Evolutionary conservation across 495 filamentous ascomycete genomes (phyloP).

Genomic region (Symbiotaphrina buchneri): DNA sequence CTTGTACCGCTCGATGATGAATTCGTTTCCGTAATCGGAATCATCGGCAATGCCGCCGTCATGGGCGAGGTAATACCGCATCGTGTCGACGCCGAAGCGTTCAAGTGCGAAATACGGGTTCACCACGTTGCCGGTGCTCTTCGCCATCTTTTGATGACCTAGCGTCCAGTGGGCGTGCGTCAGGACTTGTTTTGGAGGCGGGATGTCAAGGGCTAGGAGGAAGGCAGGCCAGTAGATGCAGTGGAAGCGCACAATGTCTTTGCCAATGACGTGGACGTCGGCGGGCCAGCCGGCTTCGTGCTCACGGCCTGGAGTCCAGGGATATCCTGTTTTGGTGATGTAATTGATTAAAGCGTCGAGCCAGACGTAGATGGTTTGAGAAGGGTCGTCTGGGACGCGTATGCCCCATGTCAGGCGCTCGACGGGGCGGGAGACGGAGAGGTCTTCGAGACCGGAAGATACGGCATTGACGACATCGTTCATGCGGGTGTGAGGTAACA

Average conservation of each 20-base stretch:
- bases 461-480: constrained; percentile 46
- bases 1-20: constrained; percentile 56
- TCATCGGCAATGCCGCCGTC: constrained; percentile 57
- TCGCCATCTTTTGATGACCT: constrained; percentile 79
- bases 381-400: constrained; percentile 58
- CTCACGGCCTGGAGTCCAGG: constrained; percentile 44
- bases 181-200: constrained; percentile 60
- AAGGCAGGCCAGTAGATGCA: constrained; percentile 97
- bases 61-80: constrained; percentile 70
- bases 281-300: constrained; percentile 58
- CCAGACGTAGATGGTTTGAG: constrained; percentile 95
- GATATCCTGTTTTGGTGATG: constrained; percentile 68
- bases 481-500: constrained; percentile 44
- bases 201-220: constrained; percentile 69
- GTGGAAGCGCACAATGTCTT: constrained; percentile 92
- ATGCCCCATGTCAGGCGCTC: constrained; percentile 77
- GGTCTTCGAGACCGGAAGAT: constrained; percentile 47
- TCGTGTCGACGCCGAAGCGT: constrained; percentile 64
- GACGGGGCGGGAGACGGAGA: constrained; percentile 69
- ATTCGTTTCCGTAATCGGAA: constrained; percentile 59
- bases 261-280: constrained; percentile 79
- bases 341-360: constrained; percentile 92
- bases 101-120: constrained; percentile 87
- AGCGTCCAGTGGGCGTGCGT: constrained; percentile 93
- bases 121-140: constrained; percentile 83